A percentile compares a stretch with the other conserved stretches of the same genome.
phyloP scores from a whole-genome alignment of 768 basidiomycete genomes.

The Amanita subjunquillea region DNA sequence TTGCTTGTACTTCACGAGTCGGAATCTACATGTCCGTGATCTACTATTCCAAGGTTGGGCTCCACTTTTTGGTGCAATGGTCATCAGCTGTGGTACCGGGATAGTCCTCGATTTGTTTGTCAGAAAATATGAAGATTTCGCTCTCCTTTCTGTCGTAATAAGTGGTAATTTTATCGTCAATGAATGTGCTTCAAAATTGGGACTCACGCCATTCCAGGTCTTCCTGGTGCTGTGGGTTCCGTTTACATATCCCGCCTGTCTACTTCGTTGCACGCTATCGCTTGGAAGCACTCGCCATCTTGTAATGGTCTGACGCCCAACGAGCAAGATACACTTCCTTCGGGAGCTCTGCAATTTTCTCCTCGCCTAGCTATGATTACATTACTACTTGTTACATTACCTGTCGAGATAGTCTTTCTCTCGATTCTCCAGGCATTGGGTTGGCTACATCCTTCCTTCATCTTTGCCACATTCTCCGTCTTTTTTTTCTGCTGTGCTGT shows the following conservation, averaged over 20 bases:
- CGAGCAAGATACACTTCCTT: constrained; percentile 9
- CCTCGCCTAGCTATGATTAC: constrained; percentile 52
- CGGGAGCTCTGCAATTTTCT: constrained; percentile 23
- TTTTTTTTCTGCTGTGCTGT: constrained; percentile 72
- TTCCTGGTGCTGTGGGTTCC: constrained; percentile 85
- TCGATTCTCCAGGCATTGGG: constrained; percentile 50
- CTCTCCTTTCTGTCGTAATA: constrained; percentile 78
- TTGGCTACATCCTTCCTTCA: constrained; percentile 66
- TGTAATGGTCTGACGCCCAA: not conserved
- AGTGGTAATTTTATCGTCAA: constrained; percentile 43
- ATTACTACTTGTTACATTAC: constrained; percentile 67
- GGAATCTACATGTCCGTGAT: constrained; percentile 59
- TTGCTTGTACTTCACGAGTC: constrained; percentile 46
- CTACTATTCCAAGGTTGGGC: constrained; percentile 83
- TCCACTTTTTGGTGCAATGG: constrained; percentile 85
- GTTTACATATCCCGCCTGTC: constrained; percentile 89
- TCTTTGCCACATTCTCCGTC: constrained; percentile 61
- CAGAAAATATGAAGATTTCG: constrained; percentile 78
- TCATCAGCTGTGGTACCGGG: constrained; percentile 79
- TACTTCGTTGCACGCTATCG: constrained; percentile 70
- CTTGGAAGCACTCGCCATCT: constrained; percentile 18
- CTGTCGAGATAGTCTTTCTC: constrained; percentile 72
- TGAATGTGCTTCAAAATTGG: not conserved
- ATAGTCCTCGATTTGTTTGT: constrained; percentile 89
- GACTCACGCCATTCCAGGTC: constrained; percentile 28